Base-by-base conservation (phyloP, 1,139 yeast species). In the Candida sp. region DNA sequence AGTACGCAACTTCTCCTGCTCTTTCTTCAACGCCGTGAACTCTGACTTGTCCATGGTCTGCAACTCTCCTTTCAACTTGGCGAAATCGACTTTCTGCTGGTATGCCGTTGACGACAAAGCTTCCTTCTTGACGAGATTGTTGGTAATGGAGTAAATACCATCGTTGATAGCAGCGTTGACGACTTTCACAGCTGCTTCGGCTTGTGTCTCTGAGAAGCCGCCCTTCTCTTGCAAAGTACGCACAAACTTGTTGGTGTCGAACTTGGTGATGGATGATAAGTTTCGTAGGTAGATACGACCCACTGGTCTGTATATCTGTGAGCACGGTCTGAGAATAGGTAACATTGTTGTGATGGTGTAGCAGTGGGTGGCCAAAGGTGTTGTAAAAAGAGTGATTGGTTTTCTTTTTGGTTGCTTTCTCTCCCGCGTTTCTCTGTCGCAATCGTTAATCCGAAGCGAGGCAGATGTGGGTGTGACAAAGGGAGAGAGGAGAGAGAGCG, bases 61-160 rank as follows among this genome's bases (percentile, higher is more conserved):
- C 49, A 93, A 77, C 67, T 93, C 98, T 35, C 96, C 96, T 66
- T 92, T 88, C 54, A 93, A 80, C 66, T 93, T 93, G 43, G 97
- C 96, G 77, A 94, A 94, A 68, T 93, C 98, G 32, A 94, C 98
- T 63, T 94, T 90, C 63, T 94, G 99, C 65, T 93, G 97, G 68
- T 94, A 94, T 6, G 97, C 88, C 59, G 93, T 83, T 55, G 94
- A 86, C 22, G 91, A 84, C 46, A 93, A 78, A 42, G 86, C 85
- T 60, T 92, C 97, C 60, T 90, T 87, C 37, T 92, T 84, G 17
- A 93, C 96, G 50, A 93, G 73, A 62, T 88, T 89, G 46, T 85
- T 79, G 23, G 94, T 86, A 30, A 92, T 85, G 49, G 89, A 84
- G 42, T 81, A 80, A 23, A 92, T 85, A 7, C 97, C 96, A 58